These are phyloP conservation scores for Teunomyces tritomae DNA, from an alignment of 805 yeast genomes.

Conservation along the genomic window DNA sequence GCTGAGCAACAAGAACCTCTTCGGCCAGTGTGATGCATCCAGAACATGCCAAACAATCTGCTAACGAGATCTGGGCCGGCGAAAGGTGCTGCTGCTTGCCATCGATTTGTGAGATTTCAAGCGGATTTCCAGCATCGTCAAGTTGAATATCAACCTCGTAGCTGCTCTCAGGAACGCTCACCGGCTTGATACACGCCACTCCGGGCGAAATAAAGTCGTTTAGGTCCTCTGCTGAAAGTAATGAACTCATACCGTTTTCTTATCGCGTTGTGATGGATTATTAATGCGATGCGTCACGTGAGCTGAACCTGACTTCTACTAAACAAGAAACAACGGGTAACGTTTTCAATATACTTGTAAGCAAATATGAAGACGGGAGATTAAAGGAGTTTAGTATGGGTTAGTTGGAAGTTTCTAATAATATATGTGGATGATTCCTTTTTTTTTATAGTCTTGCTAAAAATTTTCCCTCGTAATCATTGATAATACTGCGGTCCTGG, in stretches of 20 bases:
- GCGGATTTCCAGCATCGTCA: slow-evolving; percentile 55
- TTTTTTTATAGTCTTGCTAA: no score
- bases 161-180: slow-evolving; percentile 35
- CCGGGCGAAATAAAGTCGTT: slow-evolving; percentile 96
- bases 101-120: slow-evolving; percentile 66
- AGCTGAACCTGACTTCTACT: neutral
- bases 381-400: no score
- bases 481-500: no score
- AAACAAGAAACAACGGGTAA: no score
- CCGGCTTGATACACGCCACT: slow-evolving; percentile 91
- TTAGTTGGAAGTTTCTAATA: no score
- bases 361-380: no score
- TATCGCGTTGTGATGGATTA: neutral
- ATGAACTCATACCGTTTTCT: slow-evolving; percentile 64
- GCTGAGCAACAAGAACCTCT: slow-evolving; percentile 86
- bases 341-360: no score
- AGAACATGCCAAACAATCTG: slow-evolving; percentile 94
- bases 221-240: slow-evolving; percentile 83
- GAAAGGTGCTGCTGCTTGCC: slow-evolving; percentile 51
- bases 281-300: slow-evolving; percentile 3
- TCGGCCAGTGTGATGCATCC: slow-evolving; percentile 99
- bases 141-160: slow-evolving; percentile 56
- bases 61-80: slow-evolving; percentile 83
- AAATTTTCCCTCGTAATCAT: no score
- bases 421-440: no score